phyloP scores from a whole-genome alignment of 2,329 filamentous ascomycete species.

The Cladosporium velox region DNA sequence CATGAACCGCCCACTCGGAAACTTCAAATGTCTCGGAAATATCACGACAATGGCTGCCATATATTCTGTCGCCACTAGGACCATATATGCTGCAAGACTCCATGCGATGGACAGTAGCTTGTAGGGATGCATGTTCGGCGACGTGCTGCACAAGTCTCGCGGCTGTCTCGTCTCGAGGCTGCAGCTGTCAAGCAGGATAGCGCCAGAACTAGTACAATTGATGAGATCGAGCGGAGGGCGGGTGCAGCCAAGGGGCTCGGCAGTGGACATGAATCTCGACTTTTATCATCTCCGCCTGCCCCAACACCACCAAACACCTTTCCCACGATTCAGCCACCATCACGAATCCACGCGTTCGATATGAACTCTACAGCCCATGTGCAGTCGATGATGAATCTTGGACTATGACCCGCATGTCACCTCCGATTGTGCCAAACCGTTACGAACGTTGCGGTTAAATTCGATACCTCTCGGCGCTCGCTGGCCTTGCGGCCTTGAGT shows the following conservation, averaged over 20 bases:
- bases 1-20: background rate
- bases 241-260: background rate
- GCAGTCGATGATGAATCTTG: background rate
- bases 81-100: background rate
- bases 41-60: background rate
- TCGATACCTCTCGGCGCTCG: background rate
- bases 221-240: no score
- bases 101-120: background rate
- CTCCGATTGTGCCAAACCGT: background rate
- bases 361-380: background rate
- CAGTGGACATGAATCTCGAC: background rate
- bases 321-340: background rate
- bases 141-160: background rate
- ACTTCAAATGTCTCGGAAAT: background rate
- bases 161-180: background rate
- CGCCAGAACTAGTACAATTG: no score
- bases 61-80: no score
- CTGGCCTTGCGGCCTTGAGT: background rate
- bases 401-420: background rate
- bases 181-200: background rate
- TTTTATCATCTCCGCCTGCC: background rate
- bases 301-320: background rate
- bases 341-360: background rate
- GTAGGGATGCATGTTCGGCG: background rate
- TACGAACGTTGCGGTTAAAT: background rate